These are phyloP conservation scores for Phaffia rhodozyma DNA, from an alignment of 1,284 basidiomycete species.

Conservation along the genomic window DNA sequence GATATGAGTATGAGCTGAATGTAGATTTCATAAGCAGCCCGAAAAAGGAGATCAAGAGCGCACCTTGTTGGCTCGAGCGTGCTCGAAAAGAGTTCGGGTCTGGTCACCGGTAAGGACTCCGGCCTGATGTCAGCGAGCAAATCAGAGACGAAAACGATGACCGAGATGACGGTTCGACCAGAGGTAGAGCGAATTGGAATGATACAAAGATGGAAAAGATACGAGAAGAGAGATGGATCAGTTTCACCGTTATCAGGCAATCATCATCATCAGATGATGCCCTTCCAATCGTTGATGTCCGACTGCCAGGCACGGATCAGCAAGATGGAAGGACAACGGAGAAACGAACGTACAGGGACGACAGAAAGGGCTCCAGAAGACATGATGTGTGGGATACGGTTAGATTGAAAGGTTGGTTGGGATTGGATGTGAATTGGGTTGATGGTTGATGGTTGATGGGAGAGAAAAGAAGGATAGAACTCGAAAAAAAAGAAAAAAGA, in stretches of 20 bases:
- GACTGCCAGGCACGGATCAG: neutral
- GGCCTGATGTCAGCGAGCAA: constrained; percentile 40
- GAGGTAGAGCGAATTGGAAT: neutral
- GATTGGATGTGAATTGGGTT: neutral
- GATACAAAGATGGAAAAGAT: neutral
- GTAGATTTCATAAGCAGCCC: neutral
- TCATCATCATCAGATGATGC: neutral
- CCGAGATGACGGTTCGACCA: neutral
- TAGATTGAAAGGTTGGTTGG: neutral
- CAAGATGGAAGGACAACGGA: neutral
- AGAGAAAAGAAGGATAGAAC: neutral
- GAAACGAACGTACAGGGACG: constrained; percentile 28
- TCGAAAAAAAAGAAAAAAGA: neutral
- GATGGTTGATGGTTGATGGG: neutral
- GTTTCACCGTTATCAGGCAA: neutral
- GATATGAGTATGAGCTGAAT: neutral
- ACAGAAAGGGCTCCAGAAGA: constrained; percentile 30
- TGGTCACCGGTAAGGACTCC: constrained; percentile 80
- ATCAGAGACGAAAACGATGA: neutral
- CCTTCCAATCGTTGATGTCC: neutral
- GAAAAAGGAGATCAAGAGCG: neutral
- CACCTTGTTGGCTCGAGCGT: constrained; percentile 70
- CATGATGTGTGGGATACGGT: constrained; percentile 19
- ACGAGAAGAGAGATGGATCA: neutral
- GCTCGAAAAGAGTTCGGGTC: constrained; percentile 75